These are phyloP conservation scores for Argentina anserina DNA, from an alignment of 306 rosid species.

Conservation along the genomic window DNA sequence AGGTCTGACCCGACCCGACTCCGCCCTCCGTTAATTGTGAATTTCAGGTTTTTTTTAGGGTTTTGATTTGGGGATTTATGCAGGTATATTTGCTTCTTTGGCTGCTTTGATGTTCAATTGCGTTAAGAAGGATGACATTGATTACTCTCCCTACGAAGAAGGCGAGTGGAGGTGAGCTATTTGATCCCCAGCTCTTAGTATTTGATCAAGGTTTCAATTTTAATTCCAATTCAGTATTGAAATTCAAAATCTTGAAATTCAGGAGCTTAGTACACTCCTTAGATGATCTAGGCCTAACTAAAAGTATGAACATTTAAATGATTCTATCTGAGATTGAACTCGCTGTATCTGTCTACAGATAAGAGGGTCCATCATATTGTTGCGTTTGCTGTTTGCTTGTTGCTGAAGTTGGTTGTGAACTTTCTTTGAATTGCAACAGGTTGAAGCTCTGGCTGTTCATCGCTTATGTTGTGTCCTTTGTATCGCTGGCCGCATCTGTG, in stretches of 20 bases:
- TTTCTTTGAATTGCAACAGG: constrained; percentile 41
- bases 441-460: constrained; percentile 98
- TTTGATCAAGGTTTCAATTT: not conserved
- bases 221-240: not conserved
- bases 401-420: constrained; percentile 19
- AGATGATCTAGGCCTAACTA: too few relatives aligned
- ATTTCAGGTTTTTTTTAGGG: constrained; percentile 32
- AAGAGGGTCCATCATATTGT: not conserved
- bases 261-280: too few relatives aligned
- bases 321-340: not conserved
- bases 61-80: constrained; percentile 22
- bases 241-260: not conserved
- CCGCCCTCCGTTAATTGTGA: not conserved
- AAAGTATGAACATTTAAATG: not conserved
- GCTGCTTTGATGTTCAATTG: constrained; percentile 99
- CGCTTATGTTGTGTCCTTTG: constrained; percentile 93
- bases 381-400: not conserved
- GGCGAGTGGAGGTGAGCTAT: constrained; percentile 90
- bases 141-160: constrained; percentile 93
- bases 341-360: not conserved
- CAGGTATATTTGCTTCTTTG: constrained; percentile 87
- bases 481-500: constrained; percentile 94
- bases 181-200: not conserved
- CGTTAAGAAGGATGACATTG: constrained; percentile 91
- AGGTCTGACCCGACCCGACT: constrained; percentile 34